These are phyloP conservation scores for Delphinella strobiligena DNA, from an alignment of 2,329 filamentous ascomycete genomes.

Conservation along the genomic window DNA sequence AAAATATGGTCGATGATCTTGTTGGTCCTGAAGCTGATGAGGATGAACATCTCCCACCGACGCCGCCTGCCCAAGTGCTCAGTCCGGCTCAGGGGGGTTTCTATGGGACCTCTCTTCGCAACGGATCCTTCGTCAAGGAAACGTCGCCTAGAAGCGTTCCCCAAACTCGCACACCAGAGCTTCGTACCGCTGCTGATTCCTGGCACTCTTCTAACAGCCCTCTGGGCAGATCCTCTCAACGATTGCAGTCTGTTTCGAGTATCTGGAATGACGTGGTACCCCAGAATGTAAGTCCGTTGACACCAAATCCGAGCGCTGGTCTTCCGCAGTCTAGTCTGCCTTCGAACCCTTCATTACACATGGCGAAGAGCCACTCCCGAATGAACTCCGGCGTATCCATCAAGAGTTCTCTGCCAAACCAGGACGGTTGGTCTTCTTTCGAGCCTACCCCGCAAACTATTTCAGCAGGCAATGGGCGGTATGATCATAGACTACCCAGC, in stretches of 20 bases:
- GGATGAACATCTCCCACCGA: conserved; percentile 22
- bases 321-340: not conserved
- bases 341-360: not conserved
- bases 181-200: conserved; percentile 4
- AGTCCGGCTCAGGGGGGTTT: not conserved
- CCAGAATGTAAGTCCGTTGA: conserved; percentile 4
- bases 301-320: conserved; percentile 1
- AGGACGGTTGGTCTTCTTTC: conserved; percentile 10
- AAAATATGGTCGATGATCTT: conserved; percentile 47
- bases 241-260: conserved; percentile 18
- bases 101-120: not conserved
- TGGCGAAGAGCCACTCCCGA: conserved; percentile 23
- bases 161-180: conserved; percentile 2
- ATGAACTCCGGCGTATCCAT: conserved; percentile 31
- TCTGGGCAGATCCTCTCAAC: conserved; percentile 8
- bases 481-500: conserved; percentile 3
- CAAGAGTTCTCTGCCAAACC: conserved; percentile 17
- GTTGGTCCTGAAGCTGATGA: conserved; percentile 33
- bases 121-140: not conserved
- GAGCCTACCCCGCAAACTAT: conserved; percentile 12
- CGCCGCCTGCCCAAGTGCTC: not conserved
- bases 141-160: conserved; percentile 1
- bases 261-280: conserved; percentile 15
- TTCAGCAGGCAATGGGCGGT: conserved; percentile 10
- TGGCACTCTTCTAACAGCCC: conserved; percentile 2